Percentiles rank a stretch among this genome's conserved stretches.
Conservation (phyloP, 2,329 filamentous ascomycete species). For the Emmonsiellopsis sp. region DNA sequence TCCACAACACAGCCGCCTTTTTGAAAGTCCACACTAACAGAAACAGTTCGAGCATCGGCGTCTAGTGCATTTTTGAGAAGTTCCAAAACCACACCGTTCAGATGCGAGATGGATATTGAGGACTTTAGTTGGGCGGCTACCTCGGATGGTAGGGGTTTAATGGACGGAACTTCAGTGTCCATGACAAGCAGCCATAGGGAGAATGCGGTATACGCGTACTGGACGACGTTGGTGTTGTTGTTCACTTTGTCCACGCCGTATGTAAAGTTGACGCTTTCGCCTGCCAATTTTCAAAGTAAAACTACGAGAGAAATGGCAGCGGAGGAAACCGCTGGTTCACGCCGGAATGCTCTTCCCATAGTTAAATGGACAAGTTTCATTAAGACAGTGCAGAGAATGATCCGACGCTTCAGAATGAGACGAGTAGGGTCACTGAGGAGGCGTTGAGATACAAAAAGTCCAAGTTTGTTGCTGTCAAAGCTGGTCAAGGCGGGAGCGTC, state of each 20-base stretch:
- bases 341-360: no score
- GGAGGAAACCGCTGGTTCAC: no score
- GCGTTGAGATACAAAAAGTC: no score
- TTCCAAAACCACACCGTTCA: constrained; percentile 61
- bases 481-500: no score
- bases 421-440: no score
- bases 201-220: neutral
- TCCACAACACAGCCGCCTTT: constrained; percentile 71
- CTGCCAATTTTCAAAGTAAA: no score
- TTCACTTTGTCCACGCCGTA: neutral
- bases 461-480: no score
- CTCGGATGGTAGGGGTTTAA: constrained; percentile 58
- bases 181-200: neutral
- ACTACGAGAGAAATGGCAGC: no score
- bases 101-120: constrained; percentile 65
- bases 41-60: constrained; percentile 59
- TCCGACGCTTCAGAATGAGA: no score
- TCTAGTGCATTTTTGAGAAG: constrained; percentile 80
- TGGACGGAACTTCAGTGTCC: constrained; percentile 26
- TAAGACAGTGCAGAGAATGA: no score
- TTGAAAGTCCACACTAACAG: constrained; percentile 61
- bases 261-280: no score
- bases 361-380: no score
- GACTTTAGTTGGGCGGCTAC: constrained; percentile 75
- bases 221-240: neutral